Base-by-base conservation (phyloP, 495 filamentous ascomycete species). In the Hypoxylon fragiforme region DNA sequence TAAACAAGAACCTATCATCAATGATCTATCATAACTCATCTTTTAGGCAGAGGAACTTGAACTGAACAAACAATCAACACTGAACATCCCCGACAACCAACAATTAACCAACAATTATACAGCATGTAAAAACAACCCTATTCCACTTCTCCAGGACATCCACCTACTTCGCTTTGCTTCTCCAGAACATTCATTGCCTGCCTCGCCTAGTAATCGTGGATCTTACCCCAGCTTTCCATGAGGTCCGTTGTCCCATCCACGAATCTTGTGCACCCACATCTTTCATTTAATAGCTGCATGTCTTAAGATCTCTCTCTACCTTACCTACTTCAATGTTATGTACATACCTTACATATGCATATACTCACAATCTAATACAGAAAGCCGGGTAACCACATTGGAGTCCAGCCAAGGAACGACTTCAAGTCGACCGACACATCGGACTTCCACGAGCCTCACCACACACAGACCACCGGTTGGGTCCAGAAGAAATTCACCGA, bases 401-500 rank as follows among this genome's bases (percentile, higher is more conserved):
- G 63, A 50, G 54, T 70, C 52, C 69, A 67, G 44, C 71, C 70
- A 19, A 67, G 68, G 36, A 70, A 72, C 62, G 66, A 63, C 42
- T 60, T 70, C 12, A 40, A 52, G 21, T 68, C 68, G 6, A 34
- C 48, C 46, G 57, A 71, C 13, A 60, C 35, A 54, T 55, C 64
- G 0, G 39, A 50, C 18, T 64, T 64, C 59, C 22, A 30, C 16
- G 47, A 43, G 26, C 31, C 41, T 8, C 49, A 41, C 31, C 41
- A 54, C 20, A 49, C 6, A 22, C 20, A 38, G 30, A 20, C 22
- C 7, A 16, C 26, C 7, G 13, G 31, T n/a, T 32, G 36, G 24
- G 40, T 31, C 7, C 20, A 15, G 14, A 47, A 12, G 18, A 31
- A 51, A 30, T 28, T 11, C 13, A 28, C 9, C 9, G 24, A n/a